phyloP scores from a whole-genome alignment of 225 moss, liverwort and hornwort genomes.

The Climacium dendroides region DNA sequence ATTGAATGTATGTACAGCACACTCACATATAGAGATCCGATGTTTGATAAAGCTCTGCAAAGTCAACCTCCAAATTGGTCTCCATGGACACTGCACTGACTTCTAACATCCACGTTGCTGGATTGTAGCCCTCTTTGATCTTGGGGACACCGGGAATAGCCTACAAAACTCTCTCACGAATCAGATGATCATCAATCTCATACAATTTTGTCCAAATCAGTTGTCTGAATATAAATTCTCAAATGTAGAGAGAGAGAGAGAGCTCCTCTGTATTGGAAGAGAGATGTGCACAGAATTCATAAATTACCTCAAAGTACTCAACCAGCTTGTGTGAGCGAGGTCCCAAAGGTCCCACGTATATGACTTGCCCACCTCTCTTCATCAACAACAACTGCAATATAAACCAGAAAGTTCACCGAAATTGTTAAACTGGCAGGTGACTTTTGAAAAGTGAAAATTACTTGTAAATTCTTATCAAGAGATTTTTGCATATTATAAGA shows the following conservation, averaged over 20 bases:
- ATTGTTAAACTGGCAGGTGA: not conserved
- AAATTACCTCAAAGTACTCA: constrained; percentile 66
- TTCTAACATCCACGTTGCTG: constrained; percentile 92
- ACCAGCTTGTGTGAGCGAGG: constrained; percentile 61
- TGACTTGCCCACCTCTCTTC: constrained; percentile 89
- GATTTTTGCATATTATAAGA: not conserved
- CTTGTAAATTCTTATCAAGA: not conserved
- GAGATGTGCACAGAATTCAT: not conserved
- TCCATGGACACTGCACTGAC: constrained; percentile 42
- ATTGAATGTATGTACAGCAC: not conserved
- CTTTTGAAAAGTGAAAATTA: not conserved
- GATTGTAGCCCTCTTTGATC: constrained; percentile 72
- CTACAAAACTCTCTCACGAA: not conserved
- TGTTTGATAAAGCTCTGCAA: constrained; percentile 47
- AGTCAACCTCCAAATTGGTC: constrained; percentile 42
- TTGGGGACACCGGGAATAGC: constrained; percentile 55
- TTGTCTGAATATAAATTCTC: not conserved
- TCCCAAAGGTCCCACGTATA: constrained; percentile 76
- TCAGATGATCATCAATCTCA: not conserved
- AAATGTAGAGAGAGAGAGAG: not conserved
- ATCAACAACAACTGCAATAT: constrained; percentile 43
- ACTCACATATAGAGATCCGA: constrained; percentile 49
- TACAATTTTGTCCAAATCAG: not conserved
- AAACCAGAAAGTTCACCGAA: not conserved
- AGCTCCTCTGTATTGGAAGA: not conserved